Evolutionary conservation across 2,329 filamentous ascomycete genomes (phyloP), one percentile per base, ranked within the genome.

Genomic region (Fusarium sp.): DNA sequence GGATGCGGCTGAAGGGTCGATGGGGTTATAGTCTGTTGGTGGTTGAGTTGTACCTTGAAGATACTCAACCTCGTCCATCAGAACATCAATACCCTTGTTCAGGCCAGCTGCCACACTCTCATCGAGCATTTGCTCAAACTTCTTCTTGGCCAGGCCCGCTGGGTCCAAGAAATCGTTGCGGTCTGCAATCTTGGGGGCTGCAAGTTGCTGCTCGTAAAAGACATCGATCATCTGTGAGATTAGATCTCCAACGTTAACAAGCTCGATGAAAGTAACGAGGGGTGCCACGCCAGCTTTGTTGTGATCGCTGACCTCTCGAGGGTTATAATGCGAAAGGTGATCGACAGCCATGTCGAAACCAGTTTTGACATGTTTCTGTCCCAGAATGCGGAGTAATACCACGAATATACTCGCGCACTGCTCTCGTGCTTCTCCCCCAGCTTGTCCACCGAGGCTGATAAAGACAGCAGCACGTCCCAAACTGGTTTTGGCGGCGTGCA

Each of bases 211-310:
- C 76, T 97, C 92, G 80, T 97, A 99, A 77, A 99, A 99, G 33
- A 99, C 94, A 76, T 99, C 96, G 60, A 99, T 89, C 96, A 99
- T 99, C 78, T 99, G 96, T 62, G 96, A 93, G 72, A 99, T 99
- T 59, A 99, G 85, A 77, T 99, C 96, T 60, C 96, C 96, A 1
- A 99, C 95, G 76, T 99, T 99, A 77, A 99, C 96, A 28, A 99
- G 87, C 80, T 99, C 96, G 64, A 99, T 89, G 74, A 99, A 99
- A 1, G 93, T 97, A 45, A 97, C 94, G 6, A 99, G 86, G 3
- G 96, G 96, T 55, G 94, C 93, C 9, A 97, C 94, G 1, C 92
- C 92, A 33, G 87, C 83, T 67, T 89, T 84, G 73, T 87, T 87
- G 68, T 91, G 89, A 67, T 92, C 89, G 74, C 83, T 91, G 32